Percentiles rank a stretch among this genome's conserved stretches.
Conservation (phyloP, 78 protist species). For the Dictyostelium brefeldianum region DNA sequence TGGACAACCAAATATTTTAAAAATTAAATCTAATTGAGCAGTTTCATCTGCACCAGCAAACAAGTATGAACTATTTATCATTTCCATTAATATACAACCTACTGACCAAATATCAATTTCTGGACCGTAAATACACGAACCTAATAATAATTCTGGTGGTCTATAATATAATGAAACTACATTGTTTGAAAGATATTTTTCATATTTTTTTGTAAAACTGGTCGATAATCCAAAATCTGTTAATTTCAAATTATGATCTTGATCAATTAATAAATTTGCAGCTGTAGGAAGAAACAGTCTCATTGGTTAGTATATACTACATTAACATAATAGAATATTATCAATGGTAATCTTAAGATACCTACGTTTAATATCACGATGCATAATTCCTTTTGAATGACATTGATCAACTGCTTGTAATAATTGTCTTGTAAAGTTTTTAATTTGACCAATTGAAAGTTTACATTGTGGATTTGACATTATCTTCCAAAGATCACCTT, state of each 20-base stretch:
- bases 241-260: slow-evolving; percentile 55
- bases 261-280: slow-evolving; percentile 81
- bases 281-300: slow-evolving; percentile 51
- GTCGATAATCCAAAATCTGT: slow-evolving; percentile 94
- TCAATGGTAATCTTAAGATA: background rate
- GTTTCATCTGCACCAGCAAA: slow-evolving; percentile 78
- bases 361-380: slow-evolving; percentile 70
- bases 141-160: slow-evolving; percentile 93
- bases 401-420: slow-evolving; percentile 25
- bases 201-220: slow-evolving; percentile 12
- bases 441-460: slow-evolving; percentile 9
- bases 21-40: slow-evolving; percentile 54
- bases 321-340: too few relatives aligned
- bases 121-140: slow-evolving; percentile 82
- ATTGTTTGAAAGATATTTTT: slow-evolving; percentile 25
- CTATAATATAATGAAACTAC: slow-evolving; percentile 83
- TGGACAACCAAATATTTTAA: slow-evolving; percentile 78
- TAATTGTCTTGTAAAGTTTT: slow-evolving; percentile 45
- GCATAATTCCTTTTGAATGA: slow-evolving; percentile 38
- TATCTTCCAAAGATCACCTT: slow-evolving; percentile 62
- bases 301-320: too few relatives aligned
- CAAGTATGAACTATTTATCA: slow-evolving; percentile 80
- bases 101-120: slow-evolving; percentile 89
- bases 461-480: slow-evolving; percentile 41
- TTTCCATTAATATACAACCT: slow-evolving; percentile 90